Base-by-base conservation (phyloP, 257 asterid species). In the Thymus mandschuricus region DNA sequence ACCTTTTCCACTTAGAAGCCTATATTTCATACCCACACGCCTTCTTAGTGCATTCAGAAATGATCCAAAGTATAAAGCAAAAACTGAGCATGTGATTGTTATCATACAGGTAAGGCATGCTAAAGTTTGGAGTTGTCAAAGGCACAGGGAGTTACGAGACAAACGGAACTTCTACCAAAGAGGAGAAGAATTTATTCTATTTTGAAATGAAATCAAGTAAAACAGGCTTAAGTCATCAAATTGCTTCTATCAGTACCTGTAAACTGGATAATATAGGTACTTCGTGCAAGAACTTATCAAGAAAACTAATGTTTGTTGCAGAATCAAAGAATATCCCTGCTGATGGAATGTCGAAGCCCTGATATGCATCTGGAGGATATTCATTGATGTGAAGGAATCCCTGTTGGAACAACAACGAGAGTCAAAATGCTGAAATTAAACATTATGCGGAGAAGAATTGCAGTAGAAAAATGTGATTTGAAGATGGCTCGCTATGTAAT, bases 31-130 rank as follows among this genome's bases (percentile, higher is more conserved):
- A 1, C 89, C 90, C 9, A 76, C 81, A 12, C 97, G 99, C 76
- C 95, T 88, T 77, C 92, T 78, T 60, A 92, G 84, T 12, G 90
- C 97, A 78, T 89, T 95, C 72, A 95, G 96, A 81, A 95, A 83
- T 0, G 97, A 92, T 73, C 99, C 98, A 70, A 95, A 95, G 77
- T 95, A 92, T 44, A 95, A 79, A 62, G 99, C 99, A 77, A 92
- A 95, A 48, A 92, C 89, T 2, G 98, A 92, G 89, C 99, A 92
- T 9, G 98, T 89, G 80, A 95, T 95, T 50, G 99, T 92, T 76
- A 95, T 92, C 73, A 95, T 98, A 69, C 92, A n/a, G 92, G 88
- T 92, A 92, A 69, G 98, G 97, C 97, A 95, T 95, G 91, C 98
- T 95, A 81, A 95, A 95, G 87, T 92, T 98, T 64, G 99, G 99